Evolutionary conservation across 1,139 yeast species (phyloP).

Genomic region (Candida smagusa): DNA sequence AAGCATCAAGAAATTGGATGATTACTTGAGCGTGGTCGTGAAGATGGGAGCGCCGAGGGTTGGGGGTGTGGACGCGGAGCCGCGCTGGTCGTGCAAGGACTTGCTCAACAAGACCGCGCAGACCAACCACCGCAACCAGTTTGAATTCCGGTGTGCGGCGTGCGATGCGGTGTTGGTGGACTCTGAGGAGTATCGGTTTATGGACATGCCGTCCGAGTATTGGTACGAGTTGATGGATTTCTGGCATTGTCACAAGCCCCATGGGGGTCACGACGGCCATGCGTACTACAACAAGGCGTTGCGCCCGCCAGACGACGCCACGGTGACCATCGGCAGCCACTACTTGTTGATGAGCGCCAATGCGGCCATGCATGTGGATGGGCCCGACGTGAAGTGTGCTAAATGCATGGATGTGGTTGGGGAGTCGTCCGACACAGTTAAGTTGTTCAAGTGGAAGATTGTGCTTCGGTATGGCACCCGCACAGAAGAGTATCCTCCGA

Average conservation of each 20-base stretch:
- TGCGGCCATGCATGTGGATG: constrained; percentile 10
- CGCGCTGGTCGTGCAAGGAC: constrained; percentile 41
- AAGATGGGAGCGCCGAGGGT: background rate
- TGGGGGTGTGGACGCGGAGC: constrained; percentile 10
- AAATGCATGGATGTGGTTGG: constrained; percentile 35
- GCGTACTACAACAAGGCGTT: constrained; percentile 35
- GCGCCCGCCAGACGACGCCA: constrained; percentile 38
- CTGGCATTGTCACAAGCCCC: constrained; percentile 97
- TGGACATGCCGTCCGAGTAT: constrained; percentile 83
- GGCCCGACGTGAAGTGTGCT: constrained; percentile 20
- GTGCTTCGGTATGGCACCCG: constrained; percentile 21
- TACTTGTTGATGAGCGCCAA: constrained; percentile 43
- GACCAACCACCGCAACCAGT: constrained; percentile 20
- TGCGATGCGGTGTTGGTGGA: constrained; percentile 30
- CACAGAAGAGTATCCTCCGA: constrained; percentile 27
- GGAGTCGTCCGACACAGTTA: constrained; percentile 23
- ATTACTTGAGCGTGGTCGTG: constrained; percentile 5
- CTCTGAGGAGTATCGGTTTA: constrained; percentile 31
- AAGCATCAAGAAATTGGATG: constrained; percentile 11
- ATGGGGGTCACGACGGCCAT: constrained; percentile 19
- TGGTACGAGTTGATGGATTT: constrained; percentile 97
- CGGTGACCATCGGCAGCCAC: constrained; percentile 55
- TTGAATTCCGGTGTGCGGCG: constrained; percentile 30
- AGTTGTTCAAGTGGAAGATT: constrained; percentile 63
- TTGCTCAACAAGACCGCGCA: constrained; percentile 30